These are phyloP conservation scores for Xanthoceras sorbifolium DNA, from an alignment of 345 rosid species.

Conservation along the genomic window DNA sequence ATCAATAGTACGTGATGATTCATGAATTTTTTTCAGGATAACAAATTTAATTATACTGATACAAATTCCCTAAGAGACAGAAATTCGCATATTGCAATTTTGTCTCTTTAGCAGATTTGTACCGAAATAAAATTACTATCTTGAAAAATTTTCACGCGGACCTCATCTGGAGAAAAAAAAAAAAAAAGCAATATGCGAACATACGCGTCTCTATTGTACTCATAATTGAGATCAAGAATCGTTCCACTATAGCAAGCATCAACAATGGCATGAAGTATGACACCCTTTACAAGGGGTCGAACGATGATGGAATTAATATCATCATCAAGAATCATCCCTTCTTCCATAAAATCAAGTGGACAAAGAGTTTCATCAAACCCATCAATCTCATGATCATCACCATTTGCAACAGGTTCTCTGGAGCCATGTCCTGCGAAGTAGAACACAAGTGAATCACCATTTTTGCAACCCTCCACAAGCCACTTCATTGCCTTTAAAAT, in stretches of 20 bases:
- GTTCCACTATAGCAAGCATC: slow-evolving; percentile 75
- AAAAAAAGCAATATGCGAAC: too few species aligned
- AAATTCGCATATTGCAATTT: too few species aligned
- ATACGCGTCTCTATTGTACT: slow-evolving; percentile 39
- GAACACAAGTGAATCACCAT: slow-evolving; percentile 52
- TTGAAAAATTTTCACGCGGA: too few species aligned
- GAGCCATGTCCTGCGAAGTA: slow-evolving; percentile 66
- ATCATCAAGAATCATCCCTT: slow-evolving; percentile 51
- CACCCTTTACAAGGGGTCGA: slow-evolving; percentile 42
- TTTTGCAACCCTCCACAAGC: slow-evolving; percentile 45
- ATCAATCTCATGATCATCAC: slow-evolving; percentile 55
- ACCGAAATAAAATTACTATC: too few species aligned
- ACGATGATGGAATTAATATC: slow-evolving; percentile 50
- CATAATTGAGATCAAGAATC: slow-evolving; percentile 54
- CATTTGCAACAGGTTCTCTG: slow-evolving; percentile 36
- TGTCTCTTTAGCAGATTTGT: too few species aligned
- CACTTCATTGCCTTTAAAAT: slow-evolving; percentile 43
- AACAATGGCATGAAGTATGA: slow-evolving; percentile 58
- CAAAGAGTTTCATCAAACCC: slow-evolving; percentile 61
- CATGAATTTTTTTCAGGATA: too few species aligned
- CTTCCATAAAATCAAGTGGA: slow-evolving; percentile 48
- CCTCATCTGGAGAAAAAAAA: too few species aligned
- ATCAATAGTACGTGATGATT: too few species aligned
- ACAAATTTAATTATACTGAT: too few species aligned
- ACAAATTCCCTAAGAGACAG: too few species aligned